phyloP scores from a whole-genome alignment of 345 rosid genomes.

The Angophora floribunda region DNA sequence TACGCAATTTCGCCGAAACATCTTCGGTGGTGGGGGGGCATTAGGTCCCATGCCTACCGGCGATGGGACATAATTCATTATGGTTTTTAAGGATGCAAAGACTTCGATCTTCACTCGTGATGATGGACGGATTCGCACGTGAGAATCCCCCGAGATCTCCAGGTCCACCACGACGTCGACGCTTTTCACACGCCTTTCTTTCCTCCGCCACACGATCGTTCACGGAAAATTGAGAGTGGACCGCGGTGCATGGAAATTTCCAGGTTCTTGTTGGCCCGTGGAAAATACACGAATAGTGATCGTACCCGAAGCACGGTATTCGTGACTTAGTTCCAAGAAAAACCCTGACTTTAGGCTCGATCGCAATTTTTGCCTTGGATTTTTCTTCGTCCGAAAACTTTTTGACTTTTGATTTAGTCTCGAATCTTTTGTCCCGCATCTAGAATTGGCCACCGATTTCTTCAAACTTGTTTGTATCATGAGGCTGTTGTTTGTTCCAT shows the following conservation, averaged over 20 bases:
- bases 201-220: not conserved
- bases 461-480: not conserved
- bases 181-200: not conserved
- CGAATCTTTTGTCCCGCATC: fast-evolving
- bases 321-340: not conserved
- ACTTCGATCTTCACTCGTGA: not conserved
- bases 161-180: not conserved
- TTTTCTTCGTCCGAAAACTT: not conserved
- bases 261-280: not conserved
- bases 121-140: not conserved
- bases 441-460: not conserved
- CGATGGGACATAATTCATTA: not conserved
- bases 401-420: not conserved
- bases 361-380: fast-evolving
- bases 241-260: not conserved
- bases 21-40: not conserved
- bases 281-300: not conserved
- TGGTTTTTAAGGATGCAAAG: not conserved
- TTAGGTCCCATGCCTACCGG: not conserved
- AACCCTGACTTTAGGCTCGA: not conserved
- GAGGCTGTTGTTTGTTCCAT: not conserved
- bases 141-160: not conserved
- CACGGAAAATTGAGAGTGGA: not conserved
- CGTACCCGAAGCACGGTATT: not conserved
- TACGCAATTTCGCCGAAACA: not conserved